Evolutionary conservation across 345 rosid genomes (phyloP).

Genomic region (Microthlaspi erraticum): DNA sequence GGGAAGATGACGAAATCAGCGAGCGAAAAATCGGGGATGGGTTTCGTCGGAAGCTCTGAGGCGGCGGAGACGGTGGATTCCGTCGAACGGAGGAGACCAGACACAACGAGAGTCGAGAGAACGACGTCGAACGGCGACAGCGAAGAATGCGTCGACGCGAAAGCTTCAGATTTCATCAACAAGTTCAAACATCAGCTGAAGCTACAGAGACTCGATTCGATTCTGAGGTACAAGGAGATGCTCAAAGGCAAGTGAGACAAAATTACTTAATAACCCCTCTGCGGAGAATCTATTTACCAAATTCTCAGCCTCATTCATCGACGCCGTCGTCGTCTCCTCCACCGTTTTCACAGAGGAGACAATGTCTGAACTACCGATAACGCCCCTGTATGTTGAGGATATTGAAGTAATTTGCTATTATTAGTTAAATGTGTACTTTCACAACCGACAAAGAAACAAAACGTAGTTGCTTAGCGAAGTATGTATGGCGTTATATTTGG

Average conservation of each 20-base stretch:
- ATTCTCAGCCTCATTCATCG: not conserved
- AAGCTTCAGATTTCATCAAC: slow-evolving; percentile 50
- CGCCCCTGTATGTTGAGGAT: slow-evolving; percentile 28
- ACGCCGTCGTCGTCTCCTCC: not conserved
- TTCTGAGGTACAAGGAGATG: slow-evolving; percentile 47
- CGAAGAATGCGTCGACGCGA: slow-evolving; percentile 47
- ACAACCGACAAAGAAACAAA: not conserved
- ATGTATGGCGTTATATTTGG: slow-evolving; percentile 42
- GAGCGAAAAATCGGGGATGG: slow-evolving; percentile 56
- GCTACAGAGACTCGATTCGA: slow-evolving; percentile 48
- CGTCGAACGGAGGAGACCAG: slow-evolving; percentile 47
- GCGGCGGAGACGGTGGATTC: slow-evolving; percentile 37
- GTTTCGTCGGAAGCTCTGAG: slow-evolving; percentile 17
- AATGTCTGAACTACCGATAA: slow-evolving; percentile 7
- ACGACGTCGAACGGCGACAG: slow-evolving; percentile 39
- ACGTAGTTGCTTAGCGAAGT: slow-evolving; percentile 25
- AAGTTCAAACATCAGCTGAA: slow-evolving; percentile 49
- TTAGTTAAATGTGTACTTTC: slow-evolving; percentile 7
- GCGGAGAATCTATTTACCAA: not conserved
- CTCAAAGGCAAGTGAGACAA: slow-evolving; percentile 28
- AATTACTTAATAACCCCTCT: not conserved
- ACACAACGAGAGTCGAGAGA: slow-evolving; percentile 42
- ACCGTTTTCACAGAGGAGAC: slow-evolving; percentile 9
- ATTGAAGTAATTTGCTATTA: slow-evolving; percentile 21
- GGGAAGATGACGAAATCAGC: slow-evolving; percentile 71